Conservation (phyloP, 768 basidiomycete species). For the Wakefieldia striispora region DNA sequence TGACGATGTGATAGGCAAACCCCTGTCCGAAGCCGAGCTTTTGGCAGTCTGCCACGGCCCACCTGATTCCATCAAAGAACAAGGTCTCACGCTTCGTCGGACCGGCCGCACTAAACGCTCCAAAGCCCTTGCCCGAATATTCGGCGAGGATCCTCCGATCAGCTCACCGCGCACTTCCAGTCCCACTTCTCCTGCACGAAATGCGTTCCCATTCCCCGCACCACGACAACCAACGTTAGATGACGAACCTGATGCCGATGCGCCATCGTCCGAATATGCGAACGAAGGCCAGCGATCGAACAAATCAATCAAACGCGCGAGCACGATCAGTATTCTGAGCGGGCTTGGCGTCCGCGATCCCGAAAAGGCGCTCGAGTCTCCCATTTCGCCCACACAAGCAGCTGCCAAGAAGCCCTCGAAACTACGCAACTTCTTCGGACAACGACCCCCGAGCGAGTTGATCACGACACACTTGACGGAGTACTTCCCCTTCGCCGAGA, state of each 20-base stretch:
- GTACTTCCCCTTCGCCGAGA: constrained; percentile 94
- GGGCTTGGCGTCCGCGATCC: constrained; percentile 87
- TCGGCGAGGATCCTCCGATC: constrained; percentile 44
- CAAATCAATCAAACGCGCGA: constrained; percentile 70
- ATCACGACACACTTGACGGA: constrained; percentile 93
- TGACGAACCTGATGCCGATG: constrained; percentile 41
- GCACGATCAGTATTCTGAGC: constrained; percentile 90
- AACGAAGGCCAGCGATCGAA: constrained; percentile 27
- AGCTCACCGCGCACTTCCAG: constrained; percentile 25
- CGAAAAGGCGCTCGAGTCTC: constrained; percentile 59
- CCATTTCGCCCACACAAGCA: constrained; percentile 48
- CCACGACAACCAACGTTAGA: constrained; percentile 18
- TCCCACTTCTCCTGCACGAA: constrained; percentile 34
- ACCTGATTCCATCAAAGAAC: constrained; percentile 74
- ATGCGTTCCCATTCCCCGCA: constrained; percentile 9
- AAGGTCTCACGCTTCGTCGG: constrained; percentile 72
- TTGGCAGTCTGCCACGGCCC: constrained; percentile 81
- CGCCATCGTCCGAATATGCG: constrained; percentile 29
- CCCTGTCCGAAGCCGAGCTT: constrained; percentile 79
- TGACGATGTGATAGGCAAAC: constrained; percentile 47
- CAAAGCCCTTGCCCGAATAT: constrained; percentile 44
- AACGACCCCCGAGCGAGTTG: constrained; percentile 94
- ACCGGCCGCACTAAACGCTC: constrained; percentile 40
- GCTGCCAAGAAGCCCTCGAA: constrained; percentile 55
- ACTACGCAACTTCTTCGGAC: constrained; percentile 94